Evolutionary conservation across 345 rosid genomes (phyloP).

Genomic region (Syzygium oleosum): DNA sequence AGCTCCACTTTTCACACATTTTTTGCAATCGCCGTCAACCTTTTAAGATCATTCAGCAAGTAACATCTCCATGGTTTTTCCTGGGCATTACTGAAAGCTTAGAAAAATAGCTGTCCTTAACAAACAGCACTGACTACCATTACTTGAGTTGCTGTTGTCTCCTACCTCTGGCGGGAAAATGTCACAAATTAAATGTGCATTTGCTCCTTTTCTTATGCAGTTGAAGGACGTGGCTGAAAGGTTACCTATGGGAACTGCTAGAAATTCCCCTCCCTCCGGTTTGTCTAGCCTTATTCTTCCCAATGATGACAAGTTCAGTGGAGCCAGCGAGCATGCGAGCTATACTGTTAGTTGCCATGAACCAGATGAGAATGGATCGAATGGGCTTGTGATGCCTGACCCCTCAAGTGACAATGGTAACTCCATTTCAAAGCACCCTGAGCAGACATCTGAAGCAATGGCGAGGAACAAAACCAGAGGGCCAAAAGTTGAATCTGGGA

Average conservation of each 20-base stretch:
- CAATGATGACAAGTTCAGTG: constrained; percentile 14
- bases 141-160: background rate
- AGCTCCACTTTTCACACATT: background rate
- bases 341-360: constrained; percentile 17
- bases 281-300: constrained; percentile 23
- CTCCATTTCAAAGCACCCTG: constrained; percentile 19
- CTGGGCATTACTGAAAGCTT: background rate
- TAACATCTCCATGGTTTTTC: background rate
- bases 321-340: constrained; percentile 14
- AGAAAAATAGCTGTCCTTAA: background rate
- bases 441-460: constrained; percentile 31
- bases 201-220: constrained; percentile 14
- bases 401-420: constrained; percentile 25
- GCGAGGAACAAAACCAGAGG: constrained; percentile 25
- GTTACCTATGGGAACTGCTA: constrained; percentile 36
- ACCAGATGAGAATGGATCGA: constrained; percentile 22
- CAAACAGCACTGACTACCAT: background rate
- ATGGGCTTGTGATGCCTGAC: constrained; percentile 20
- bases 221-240: constrained; percentile 79
- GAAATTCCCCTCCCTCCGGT: constrained; percentile 17
- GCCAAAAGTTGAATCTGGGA: constrained; percentile 29
- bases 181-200: background rate
- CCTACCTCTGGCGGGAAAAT: background rate
- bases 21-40: background rate
- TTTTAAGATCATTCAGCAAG: background rate